A percentile compares a stretch with the other conserved stretches of the same genome.
phyloP scores from a whole-genome alignment of 179 eudicot species.

The Gypsophila paniculata region DNA sequence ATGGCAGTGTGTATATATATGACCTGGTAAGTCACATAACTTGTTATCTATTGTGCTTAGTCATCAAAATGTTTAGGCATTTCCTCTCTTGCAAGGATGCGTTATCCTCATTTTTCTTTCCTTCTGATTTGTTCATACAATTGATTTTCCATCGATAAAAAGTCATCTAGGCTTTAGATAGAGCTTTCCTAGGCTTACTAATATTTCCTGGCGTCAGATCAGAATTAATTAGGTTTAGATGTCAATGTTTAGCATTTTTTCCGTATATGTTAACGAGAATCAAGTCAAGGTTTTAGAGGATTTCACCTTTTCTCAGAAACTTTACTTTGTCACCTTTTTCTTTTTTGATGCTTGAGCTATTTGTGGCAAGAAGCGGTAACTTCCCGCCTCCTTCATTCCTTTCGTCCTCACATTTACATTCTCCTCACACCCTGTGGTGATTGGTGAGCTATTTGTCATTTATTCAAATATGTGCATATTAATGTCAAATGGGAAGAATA shows the following conservation, averaged over 20 bases:
- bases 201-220: not conserved
- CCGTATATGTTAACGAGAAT: not conserved
- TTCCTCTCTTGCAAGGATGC: not conserved
- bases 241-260: not conserved
- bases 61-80: not conserved
- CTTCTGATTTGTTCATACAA: not conserved
- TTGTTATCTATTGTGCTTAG: not conserved
- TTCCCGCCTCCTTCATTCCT: too few species aligned
- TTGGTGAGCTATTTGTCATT: too few species aligned
- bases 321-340: too few species aligned
- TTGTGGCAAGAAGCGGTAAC: too few species aligned
- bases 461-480: too few species aligned
- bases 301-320: not conserved
- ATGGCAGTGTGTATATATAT: constrained; percentile 58
- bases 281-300: not conserved
- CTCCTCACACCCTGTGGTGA: too few species aligned
- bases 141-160: too few species aligned
- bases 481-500: too few species aligned
- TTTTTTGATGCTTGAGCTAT: too few species aligned
- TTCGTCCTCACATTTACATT: too few species aligned
- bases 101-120: not conserved
- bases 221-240: not conserved
- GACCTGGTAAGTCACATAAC: constrained; percentile 59
- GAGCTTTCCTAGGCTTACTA: not conserved
- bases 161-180: not conserved